Evolutionary conservation across 2,329 filamentous ascomycete species (phyloP).

Genomic region (Amauroascus niger): DNA sequence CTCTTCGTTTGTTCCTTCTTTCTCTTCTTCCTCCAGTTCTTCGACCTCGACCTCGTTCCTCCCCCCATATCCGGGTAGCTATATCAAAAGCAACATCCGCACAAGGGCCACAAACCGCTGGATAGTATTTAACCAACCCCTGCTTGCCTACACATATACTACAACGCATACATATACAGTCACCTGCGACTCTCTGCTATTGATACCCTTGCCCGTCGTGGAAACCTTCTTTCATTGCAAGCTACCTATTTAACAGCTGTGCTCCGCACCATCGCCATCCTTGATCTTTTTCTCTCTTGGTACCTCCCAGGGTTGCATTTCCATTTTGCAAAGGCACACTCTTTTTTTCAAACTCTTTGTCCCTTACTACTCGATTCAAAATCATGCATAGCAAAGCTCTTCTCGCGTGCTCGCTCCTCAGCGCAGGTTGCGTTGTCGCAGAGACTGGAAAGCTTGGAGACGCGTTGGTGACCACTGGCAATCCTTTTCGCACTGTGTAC

Average conservation of each 20-base stretch:
- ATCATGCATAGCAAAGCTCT: conserved; percentile 20
- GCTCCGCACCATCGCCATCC: neutral
- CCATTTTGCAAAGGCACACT: neutral
- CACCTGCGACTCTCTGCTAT: too few species aligned
- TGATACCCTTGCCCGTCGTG: neutral
- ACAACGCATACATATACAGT: too few species aligned
- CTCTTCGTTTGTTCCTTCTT: neutral
- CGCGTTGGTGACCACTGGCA: conserved; percentile 46
- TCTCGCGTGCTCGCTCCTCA: conserved; percentile 17
- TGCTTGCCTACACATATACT: too few species aligned
- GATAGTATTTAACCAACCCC: too few species aligned
- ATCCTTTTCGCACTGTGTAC: conserved; percentile 47
- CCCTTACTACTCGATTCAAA: too few species aligned
- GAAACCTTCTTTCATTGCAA: neutral
- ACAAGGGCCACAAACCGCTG: too few species aligned
- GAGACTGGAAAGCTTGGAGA: conserved; percentile 33
- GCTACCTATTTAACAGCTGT: neutral
- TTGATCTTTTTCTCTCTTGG: neutral
- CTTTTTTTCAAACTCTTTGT: neutral
- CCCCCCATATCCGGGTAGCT: too few species aligned
- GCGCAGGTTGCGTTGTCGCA: conserved; percentile 21
- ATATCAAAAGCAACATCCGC: too few species aligned
- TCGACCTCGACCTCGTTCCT: too few species aligned
- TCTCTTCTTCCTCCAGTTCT: neutral
- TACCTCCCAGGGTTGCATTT: neutral